Evolutionary conservation across 2,329 filamentous ascomycete species (phyloP).

Genomic region (Penicillium concentricum): DNA sequence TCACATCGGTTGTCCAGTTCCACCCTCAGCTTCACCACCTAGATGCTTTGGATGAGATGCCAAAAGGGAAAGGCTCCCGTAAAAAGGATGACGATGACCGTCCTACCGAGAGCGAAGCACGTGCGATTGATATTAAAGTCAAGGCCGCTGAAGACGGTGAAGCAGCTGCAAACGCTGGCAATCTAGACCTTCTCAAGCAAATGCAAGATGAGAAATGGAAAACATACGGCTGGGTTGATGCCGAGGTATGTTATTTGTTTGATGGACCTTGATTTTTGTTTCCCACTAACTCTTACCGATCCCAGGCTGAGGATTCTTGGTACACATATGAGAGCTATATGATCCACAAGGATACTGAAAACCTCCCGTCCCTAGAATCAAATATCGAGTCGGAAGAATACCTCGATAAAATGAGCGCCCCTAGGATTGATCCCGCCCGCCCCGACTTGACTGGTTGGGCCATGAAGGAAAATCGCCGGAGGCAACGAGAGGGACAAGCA

Average conservation of each 20-base stretch:
- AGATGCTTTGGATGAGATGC: slow-evolving; percentile 74
- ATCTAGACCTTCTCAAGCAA: slow-evolving; percentile 71
- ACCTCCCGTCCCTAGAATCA: slow-evolving; percentile 52
- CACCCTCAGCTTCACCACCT: slow-evolving; percentile 91
- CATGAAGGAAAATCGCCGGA: slow-evolving; percentile 44
- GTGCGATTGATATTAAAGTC: slow-evolving; percentile 82
- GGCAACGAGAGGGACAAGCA: slow-evolving; percentile 26
- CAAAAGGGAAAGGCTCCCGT: slow-evolving; percentile 34
- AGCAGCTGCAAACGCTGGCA: slow-evolving; percentile 62
- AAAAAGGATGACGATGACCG: slow-evolving; percentile 49
- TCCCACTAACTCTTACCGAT: slow-evolving; percentile 14
- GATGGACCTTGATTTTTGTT: neutral
- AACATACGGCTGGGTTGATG: slow-evolving; percentile 64
- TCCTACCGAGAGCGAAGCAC: slow-evolving; percentile 55
- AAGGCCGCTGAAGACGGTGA: slow-evolving; percentile 72
- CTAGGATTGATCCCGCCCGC: slow-evolving; percentile 46
- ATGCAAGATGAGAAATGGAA: slow-evolving; percentile 85
- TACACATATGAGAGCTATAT: slow-evolving; percentile 72
- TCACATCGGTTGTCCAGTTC: slow-evolving; percentile 80
- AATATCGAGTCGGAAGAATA: slow-evolving; percentile 59
- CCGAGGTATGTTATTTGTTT: slow-evolving; percentile 28
- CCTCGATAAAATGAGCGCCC: slow-evolving; percentile 62
- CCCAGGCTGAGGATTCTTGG: slow-evolving; percentile 66
- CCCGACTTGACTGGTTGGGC: slow-evolving; percentile 47
- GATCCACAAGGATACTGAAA: slow-evolving; percentile 51